Conservation (phyloP, 495 filamentous ascomycete species). For the Penicillium bovifimosum region DNA sequence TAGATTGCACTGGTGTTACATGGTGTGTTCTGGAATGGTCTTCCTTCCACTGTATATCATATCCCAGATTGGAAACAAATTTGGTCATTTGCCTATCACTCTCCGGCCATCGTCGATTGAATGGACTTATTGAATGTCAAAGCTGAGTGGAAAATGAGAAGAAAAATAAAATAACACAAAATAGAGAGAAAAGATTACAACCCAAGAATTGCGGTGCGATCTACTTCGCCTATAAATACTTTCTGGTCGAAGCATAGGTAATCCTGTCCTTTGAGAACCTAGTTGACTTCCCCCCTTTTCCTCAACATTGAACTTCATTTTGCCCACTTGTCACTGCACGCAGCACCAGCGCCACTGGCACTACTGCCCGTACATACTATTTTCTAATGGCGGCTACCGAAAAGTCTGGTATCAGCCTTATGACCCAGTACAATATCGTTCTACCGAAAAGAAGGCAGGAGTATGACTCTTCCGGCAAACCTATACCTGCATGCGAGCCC, state of each 20-base stretch:
- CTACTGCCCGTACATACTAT: slow-evolving; percentile 1
- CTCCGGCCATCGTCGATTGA: too few relatives aligned
- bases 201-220: too few relatives aligned
- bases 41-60: neutral
- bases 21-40: neutral
- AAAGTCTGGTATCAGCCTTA: slow-evolving; percentile 14
- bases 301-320: slow-evolving; percentile 15
- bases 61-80: too few relatives aligned
- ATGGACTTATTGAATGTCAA: too few relatives aligned
- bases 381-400: slow-evolving; percentile 14
- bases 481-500: slow-evolving; percentile 2
- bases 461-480: slow-evolving; percentile 12
- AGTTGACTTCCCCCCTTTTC: too few relatives aligned
- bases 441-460: slow-evolving; percentile 14
- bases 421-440: slow-evolving; percentile 16
- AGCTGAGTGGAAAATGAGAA: too few relatives aligned
- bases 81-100: too few relatives aligned
- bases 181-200: too few relatives aligned
- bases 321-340: slow-evolving; percentile 14
- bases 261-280: too few relatives aligned
- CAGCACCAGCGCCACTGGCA: slow-evolving; percentile 12
- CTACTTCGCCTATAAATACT: too few relatives aligned
- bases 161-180: too few relatives aligned
- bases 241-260: too few relatives aligned
- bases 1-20: slow-evolving; percentile 5